A percentile compares a stretch with the other conserved stretches of the same genome.
phyloP scores from a whole-genome alignment of 1,284 basidiomycete genomes.

The Puccinia polysora region DNA sequence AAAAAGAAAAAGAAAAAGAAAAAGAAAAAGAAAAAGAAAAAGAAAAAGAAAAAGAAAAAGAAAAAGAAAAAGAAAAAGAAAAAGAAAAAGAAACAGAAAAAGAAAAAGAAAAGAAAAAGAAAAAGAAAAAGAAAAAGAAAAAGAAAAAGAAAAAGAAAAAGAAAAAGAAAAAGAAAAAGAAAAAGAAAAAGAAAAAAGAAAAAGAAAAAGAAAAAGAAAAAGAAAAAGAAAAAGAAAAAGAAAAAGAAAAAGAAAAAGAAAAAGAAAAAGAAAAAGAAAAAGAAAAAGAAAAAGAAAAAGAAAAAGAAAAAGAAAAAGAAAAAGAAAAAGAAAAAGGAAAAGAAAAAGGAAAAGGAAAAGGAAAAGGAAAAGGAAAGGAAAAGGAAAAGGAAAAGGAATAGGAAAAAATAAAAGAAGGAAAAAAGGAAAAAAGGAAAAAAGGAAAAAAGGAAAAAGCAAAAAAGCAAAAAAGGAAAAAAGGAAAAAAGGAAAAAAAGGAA shows the following conservation, averaged over 20 bases:
- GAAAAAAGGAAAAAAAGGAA: too few relatives aligned
- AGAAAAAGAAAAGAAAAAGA: neutral
- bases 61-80: neutral
- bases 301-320: neutral
- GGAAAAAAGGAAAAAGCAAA: too few relatives aligned
- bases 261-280: neutral
- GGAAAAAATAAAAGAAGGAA: too few relatives aligned
- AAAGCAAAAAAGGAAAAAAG: too few relatives aligned
- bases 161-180: neutral
- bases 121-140: neutral
- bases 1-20: neutral
- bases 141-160: neutral
- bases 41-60: neutral
- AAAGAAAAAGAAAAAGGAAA: neutral
- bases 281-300: neutral
- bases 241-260: neutral
- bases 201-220: neutral
- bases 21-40: neutral
- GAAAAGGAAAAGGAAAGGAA: neutral
- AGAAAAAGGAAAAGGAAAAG: neutral
- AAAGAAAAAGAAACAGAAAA: too few relatives aligned
- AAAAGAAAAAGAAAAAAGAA: neutral
- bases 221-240: neutral
- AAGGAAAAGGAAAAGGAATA: too few relatives aligned
- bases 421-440: too few relatives aligned